phyloP scores from a whole-genome alignment of 495 filamentous ascomycete species.

The Xeromyces bisporus region DNA sequence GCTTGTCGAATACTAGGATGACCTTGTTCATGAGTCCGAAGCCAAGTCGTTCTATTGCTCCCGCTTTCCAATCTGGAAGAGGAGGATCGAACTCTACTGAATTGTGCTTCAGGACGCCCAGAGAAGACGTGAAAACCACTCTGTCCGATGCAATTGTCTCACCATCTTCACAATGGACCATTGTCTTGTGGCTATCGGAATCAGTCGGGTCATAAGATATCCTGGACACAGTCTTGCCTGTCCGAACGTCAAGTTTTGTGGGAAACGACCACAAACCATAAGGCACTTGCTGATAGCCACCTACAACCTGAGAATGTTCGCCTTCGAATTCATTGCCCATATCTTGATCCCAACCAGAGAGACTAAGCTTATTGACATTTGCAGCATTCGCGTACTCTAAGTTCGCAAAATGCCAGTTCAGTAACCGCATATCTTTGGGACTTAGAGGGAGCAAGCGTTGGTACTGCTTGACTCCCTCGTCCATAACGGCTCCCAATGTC shows the following conservation, averaged over 20 bases:
- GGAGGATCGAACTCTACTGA: constrained; percentile 64
- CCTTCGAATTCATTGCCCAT: constrained; percentile 96
- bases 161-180: constrained; percentile 66
- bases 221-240: constrained; percentile 46
- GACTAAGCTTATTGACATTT: constrained; percentile 70
- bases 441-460: constrained; percentile 65
- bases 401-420: constrained; percentile 98
- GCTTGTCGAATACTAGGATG: constrained; percentile 69
- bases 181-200: constrained; percentile 25
- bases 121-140: constrained; percentile 72
- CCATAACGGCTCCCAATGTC: constrained; percentile 75
- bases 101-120: constrained; percentile 74
- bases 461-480: constrained; percentile 78
- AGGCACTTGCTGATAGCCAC: constrained; percentile 82
- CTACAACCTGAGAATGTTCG: constrained; percentile 77
- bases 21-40: constrained; percentile 95
- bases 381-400: constrained; percentile 92
- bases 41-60: constrained; percentile 70
- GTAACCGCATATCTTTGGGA: constrained; percentile 68
- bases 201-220: constrained; percentile 46
- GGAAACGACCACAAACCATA: constrained; percentile 64
- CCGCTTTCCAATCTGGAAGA: constrained; percentile 69
- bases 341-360: constrained; percentile 91
- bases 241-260: constrained; percentile 60
- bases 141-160: constrained; percentile 62